A percentile compares a stretch with the other conserved stretches of the same genome.
Evolutionary conservation across 257 asterid genomes (phyloP).

Genomic region (Handroanthus guayacan): DNA sequence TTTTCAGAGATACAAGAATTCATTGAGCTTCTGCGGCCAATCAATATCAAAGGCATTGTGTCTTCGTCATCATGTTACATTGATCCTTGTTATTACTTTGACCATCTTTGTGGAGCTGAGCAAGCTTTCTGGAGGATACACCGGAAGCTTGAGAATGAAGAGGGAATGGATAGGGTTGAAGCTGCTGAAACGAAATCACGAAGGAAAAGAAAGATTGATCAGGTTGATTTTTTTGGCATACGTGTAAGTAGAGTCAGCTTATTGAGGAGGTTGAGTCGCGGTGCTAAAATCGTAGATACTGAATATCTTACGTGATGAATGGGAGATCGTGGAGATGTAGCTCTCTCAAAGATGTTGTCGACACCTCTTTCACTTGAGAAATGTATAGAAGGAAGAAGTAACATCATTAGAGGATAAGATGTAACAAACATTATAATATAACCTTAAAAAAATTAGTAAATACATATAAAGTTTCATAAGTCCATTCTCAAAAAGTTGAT

Average conservation of each 20-base stretch:
- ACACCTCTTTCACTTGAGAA: not conserved
- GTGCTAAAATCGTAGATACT: constrained; percentile 58
- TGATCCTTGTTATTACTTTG: constrained; percentile 68
- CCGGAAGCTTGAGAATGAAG: constrained; percentile 48
- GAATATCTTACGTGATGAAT: constrained; percentile 36
- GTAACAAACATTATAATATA: too few species aligned
- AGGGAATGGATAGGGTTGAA: constrained; percentile 39
- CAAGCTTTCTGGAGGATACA: constrained; percentile 58
- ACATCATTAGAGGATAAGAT: not conserved
- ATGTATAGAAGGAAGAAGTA: constrained; percentile 25
- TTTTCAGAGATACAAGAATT: constrained; percentile 79
- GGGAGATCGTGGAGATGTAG: constrained; percentile 29
- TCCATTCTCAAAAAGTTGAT: too few species aligned
- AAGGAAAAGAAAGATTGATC: constrained; percentile 52
- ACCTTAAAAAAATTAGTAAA: too few species aligned
- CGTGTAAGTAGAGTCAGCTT: constrained; percentile 65
- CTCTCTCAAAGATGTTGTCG: not conserved
- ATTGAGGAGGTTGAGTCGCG: constrained; percentile 56
- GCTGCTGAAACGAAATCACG: constrained; percentile 41
- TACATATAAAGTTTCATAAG: too few species aligned
- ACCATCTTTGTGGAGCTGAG: constrained; percentile 59
- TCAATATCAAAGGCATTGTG: constrained; percentile 70
- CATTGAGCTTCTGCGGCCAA: constrained; percentile 73
- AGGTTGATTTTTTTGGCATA: constrained; percentile 42
- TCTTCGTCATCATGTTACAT: constrained; percentile 59